Evolutionary conservation across 2,329 filamentous ascomycete genomes (phyloP).

Genomic region (Fusarium citri): DNA sequence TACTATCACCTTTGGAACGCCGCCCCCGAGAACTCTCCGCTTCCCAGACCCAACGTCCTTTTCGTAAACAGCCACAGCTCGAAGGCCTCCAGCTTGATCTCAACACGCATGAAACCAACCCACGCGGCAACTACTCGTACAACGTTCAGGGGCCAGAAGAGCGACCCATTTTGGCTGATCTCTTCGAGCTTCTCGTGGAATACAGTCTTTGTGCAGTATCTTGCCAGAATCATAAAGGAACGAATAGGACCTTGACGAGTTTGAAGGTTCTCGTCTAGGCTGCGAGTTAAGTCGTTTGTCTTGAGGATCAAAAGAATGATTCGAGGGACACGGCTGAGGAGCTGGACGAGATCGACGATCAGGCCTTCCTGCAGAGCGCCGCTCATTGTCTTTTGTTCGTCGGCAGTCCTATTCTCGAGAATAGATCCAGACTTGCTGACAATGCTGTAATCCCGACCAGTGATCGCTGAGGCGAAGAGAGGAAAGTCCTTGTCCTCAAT

Average conservation of each 20-base stretch:
- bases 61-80: conserved; percentile 70
- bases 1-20: conserved; percentile 36
- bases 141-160: conserved; percentile 69
- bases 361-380: conserved; percentile 87
- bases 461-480: conserved; percentile 95
- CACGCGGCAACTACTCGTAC: conserved; percentile 67
- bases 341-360: conserved; percentile 85
- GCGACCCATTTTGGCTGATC: conserved; percentile 63
- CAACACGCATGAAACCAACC: conserved; percentile 68
- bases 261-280: conserved; percentile 89
- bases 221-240: conserved; percentile 74
- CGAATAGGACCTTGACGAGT: conserved; percentile 75
- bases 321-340: conserved; percentile 88
- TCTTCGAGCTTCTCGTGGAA: conserved; percentile 72
- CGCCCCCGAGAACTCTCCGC: conserved; percentile 44
- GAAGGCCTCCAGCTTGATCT: conserved; percentile 71
- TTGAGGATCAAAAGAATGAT: conserved; percentile 97
- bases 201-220: conserved; percentile 75
- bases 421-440: conserved; percentile 71
- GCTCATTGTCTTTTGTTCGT: conserved; percentile 89
- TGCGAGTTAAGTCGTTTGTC: conserved; percentile 95
- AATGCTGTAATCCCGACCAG: conserved; percentile 87
- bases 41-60: conserved; percentile 56
- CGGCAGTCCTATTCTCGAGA: conserved; percentile 69
- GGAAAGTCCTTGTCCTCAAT: conserved; percentile 92